These are phyloP conservation scores for Crucihimalaya himalaica DNA, from an alignment of 345 rosid genomes.

Conservation along the genomic window DNA sequence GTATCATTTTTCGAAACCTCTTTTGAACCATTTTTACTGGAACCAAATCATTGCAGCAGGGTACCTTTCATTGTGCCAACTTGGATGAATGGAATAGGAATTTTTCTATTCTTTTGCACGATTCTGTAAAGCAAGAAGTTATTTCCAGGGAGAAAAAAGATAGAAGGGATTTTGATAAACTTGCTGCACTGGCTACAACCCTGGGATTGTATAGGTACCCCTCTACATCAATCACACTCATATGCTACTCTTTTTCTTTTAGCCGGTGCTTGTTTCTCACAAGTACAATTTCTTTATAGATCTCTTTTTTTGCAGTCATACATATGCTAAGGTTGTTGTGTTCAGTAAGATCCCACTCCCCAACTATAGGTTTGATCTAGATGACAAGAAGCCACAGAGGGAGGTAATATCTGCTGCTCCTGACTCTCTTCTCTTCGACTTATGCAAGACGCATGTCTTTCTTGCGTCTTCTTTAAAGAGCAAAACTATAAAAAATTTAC, in stretches of 20 bases:
- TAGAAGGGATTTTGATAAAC: conserved; percentile 71
- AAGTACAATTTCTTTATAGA: conserved; percentile 30
- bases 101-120: conserved; percentile 54
- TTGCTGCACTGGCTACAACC: conserved; percentile 66
- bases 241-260: neutral
- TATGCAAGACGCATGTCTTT: conserved; percentile 1
- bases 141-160: conserved; percentile 86
- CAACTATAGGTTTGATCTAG: conserved; percentile 94
- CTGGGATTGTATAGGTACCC: conserved; percentile 81
- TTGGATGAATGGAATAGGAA: conserved; percentile 71
- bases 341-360: conserved; percentile 91
- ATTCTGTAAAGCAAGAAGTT: conserved; percentile 66
- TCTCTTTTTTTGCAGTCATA: conserved; percentile 59
- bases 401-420: conserved; percentile 57
- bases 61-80: conserved; percentile 40
- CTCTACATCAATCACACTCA: neutral
- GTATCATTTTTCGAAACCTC: conserved; percentile 2
- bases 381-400: conserved; percentile 85
- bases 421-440: neutral
- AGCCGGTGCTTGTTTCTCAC: conserved; percentile 2
- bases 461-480: neutral
- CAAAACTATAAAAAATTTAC: conserved; percentile 28
- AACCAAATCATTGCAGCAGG: conserved; percentile 45
- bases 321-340: conserved; percentile 76
- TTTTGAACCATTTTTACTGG: neutral